Evolutionary conservation across 2,329 filamentous ascomycete genomes (phyloP).

Genomic region (Phaeosphaeriaceae sp.): DNA sequence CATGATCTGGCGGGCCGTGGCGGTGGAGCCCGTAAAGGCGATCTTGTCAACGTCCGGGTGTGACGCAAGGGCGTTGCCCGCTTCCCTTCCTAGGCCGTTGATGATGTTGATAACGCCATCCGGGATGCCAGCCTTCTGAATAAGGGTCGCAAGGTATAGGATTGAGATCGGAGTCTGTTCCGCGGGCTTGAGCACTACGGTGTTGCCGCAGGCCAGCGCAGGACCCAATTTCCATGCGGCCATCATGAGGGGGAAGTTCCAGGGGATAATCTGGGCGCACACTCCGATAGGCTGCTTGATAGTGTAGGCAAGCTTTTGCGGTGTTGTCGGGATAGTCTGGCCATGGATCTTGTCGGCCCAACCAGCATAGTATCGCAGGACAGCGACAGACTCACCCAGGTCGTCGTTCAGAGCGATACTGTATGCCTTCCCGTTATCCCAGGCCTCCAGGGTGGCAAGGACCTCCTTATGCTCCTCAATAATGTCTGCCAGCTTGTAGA

Average conservation of each 20-base stretch:
- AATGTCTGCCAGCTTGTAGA: not conserved
- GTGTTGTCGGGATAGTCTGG: slow-evolving; percentile 69
- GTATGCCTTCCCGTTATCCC: not conserved
- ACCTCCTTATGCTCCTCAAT: not conserved
- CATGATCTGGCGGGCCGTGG: slow-evolving; percentile 74
- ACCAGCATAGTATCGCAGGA: slow-evolving; percentile 73
- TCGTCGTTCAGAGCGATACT: too few species aligned
- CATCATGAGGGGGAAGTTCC: slow-evolving; percentile 52
- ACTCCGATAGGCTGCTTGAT: too few species aligned
- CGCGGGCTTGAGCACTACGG: slow-evolving; percentile 62
- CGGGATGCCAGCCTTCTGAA: slow-evolving; percentile 65
- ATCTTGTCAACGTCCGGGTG: slow-evolving; percentile 75
- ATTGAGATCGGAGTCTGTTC: slow-evolving; percentile 59
- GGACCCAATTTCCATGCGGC: slow-evolving; percentile 61
- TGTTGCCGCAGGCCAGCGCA: slow-evolving; percentile 62
- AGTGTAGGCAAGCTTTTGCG: slow-evolving; percentile 74
- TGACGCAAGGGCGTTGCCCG: slow-evolving; percentile 66
- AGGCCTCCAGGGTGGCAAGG: not conserved
- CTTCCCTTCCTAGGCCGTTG: slow-evolving; percentile 64
- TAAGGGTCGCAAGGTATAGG: slow-evolving; percentile 56
- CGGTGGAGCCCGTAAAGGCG: slow-evolving; percentile 76
- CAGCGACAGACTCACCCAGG: too few species aligned
- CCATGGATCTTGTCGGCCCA: slow-evolving; percentile 79
- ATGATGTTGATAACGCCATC: slow-evolving; percentile 45
- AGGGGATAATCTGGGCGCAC: slow-evolving; percentile 40